Conservation (phyloP, 2,329 filamentous ascomycete species). For the Amauroascus niger region DNA sequence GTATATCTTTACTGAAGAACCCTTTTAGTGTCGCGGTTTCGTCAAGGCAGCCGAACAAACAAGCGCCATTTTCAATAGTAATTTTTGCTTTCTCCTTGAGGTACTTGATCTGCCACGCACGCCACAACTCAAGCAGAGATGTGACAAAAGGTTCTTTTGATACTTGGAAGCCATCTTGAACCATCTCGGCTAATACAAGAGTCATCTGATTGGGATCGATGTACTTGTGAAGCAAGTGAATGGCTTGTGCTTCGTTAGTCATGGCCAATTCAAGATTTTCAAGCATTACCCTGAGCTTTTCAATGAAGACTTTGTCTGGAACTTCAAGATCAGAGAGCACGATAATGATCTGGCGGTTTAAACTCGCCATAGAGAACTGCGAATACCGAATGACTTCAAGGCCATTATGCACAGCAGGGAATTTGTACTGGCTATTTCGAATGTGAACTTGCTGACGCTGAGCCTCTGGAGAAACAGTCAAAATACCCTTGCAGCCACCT, state of each 20-base stretch:
- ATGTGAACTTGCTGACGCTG: slow-evolving; percentile 62
- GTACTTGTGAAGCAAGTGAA: slow-evolving; percentile 59
- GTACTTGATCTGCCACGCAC: slow-evolving; percentile 76
- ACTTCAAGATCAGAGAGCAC: slow-evolving; percentile 76
- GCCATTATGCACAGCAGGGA: slow-evolving; percentile 57
- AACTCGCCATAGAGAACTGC: slow-evolving; percentile 61
- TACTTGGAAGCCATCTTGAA: slow-evolving; percentile 68
- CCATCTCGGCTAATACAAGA: slow-evolving; percentile 61
- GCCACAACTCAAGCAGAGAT: slow-evolving; percentile 73
- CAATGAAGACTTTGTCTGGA: slow-evolving; percentile 53
- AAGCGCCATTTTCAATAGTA: slow-evolving; percentile 69
- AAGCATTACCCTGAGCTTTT: slow-evolving; percentile 60
- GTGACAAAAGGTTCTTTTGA: slow-evolving; percentile 68
- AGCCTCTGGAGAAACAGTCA: slow-evolving; percentile 63
- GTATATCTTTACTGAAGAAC: slow-evolving; percentile 47
- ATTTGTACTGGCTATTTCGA: slow-evolving; percentile 80
- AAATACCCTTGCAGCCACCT: slow-evolving; percentile 82
- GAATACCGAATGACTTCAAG: slow-evolving; percentile 82
- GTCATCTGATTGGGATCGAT: slow-evolving; percentile 81
- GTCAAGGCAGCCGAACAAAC: slow-evolving; percentile 79
- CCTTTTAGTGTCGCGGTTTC: slow-evolving; percentile 69
- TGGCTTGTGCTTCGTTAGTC: slow-evolving; percentile 52
- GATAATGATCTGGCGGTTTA: slow-evolving; percentile 84
- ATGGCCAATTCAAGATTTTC: slow-evolving; percentile 60
- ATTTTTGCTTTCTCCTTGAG: slow-evolving; percentile 91